Base-by-base conservation (phyloP, 2,329 filamentous ascomycete species). In the Hymenoscyphus fraxineus region DNA sequence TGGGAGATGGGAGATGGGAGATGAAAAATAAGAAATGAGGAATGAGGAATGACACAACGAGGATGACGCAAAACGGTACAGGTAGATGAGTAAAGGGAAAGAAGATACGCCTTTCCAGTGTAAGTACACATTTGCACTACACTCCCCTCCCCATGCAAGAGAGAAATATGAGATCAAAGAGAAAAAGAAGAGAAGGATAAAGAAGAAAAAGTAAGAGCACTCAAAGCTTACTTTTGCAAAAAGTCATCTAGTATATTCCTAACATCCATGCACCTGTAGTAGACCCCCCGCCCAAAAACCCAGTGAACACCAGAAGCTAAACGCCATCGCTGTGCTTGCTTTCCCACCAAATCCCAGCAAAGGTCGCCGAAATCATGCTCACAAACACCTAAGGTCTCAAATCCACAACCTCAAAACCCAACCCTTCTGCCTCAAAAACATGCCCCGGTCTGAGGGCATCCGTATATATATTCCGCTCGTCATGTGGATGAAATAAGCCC, bases 401-500 rank as follows among this genome's bases (percentile, higher is more conserved):
- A 77, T 92, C 88, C 57, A 90, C 85, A 44, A 89, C 82, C 72
- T 89, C 83, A 73, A 89, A 88, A 64, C 81, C 78, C 69, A 85
- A 74, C 2, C 83, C 80, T n/a, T 78, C 76, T n/a, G 81, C 75
- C 69, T 86, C 83, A n/a, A 81, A 81, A 3, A 87, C 84, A 75
- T 87, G 84, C 0, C 84, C 84, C 15, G 82, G 82, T 65, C 79
- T 77, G 62, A 82, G 65, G 35, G 77, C 77, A 73, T 78, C 76
- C 0, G 77, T 78, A 62, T 79, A 79, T 27, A 78, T 70, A 35
- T 77, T 74, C 0, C 65, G 44, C 63, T 75, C 74, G 6, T 67
- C 67, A 58, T 92, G 89, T 6, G 87, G 91, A 76, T 99, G 95
- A 75, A 99, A 99, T 0, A 96, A 83, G 1, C 91, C 91, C 0